phyloP scores from a whole-genome alignment of 345 rosid species.

The Abelmoschus esculentus region DNA sequence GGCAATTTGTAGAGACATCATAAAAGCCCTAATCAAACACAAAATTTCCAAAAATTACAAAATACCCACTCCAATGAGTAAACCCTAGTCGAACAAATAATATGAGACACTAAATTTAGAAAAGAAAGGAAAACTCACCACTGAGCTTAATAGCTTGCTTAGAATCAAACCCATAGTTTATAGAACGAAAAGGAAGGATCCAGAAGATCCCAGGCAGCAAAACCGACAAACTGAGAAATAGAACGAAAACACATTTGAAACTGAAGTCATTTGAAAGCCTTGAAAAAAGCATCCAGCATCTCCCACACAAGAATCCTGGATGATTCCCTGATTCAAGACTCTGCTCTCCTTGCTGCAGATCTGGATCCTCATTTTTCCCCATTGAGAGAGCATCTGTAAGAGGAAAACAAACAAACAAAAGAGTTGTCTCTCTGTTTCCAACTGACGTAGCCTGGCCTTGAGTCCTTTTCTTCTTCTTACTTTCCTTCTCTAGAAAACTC shows the following conservation, averaged over 20 bases:
- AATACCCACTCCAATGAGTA: too few species aligned
- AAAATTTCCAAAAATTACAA: too few species aligned
- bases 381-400: slow-evolving; percentile 48
- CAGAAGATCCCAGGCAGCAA: slow-evolving; percentile 55
- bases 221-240: slow-evolving; percentile 41
- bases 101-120: neutral
- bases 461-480: neutral
- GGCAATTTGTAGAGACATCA: neutral
- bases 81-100: slow-evolving; percentile 1
- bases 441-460: neutral
- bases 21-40: neutral
- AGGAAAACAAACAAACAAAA: neutral
- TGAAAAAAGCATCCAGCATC: slow-evolving; percentile 24
- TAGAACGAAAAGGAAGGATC: slow-evolving; percentile 37
- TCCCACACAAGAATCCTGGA: neutral
- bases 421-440: neutral
- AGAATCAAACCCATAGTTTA: slow-evolving; percentile 32
- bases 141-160: slow-evolving; percentile 34
- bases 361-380: slow-evolving; percentile 38
- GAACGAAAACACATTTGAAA: slow-evolving; percentile 44
- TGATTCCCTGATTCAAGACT: slow-evolving; percentile 14
- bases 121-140: slow-evolving; percentile 26
- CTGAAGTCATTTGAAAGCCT: slow-evolving; percentile 19
- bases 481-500: slow-evolving; percentile 1
- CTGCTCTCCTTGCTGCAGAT: slow-evolving; percentile 25